Conservation (phyloP, 2,329 filamentous ascomycete species). For the Coniella vitis region DNA sequence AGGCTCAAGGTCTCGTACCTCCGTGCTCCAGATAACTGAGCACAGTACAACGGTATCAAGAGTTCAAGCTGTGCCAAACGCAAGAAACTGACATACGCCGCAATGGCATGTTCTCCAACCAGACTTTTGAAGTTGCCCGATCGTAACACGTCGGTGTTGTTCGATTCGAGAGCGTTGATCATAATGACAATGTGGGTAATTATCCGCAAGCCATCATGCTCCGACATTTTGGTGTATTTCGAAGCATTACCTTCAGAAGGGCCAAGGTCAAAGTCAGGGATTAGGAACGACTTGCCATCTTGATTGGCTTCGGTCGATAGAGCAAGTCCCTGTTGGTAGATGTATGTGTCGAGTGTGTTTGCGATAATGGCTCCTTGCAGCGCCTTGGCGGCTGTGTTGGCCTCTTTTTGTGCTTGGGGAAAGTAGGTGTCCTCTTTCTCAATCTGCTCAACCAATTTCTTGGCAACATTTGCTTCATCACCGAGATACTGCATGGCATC, state of each 20-base stretch:
- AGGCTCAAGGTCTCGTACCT: constrained; percentile 66
- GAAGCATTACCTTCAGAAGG: constrained; percentile 30
- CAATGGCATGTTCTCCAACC: constrained; percentile 61
- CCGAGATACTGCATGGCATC: constrained; percentile 59
- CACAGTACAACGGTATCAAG: constrained; percentile 81
- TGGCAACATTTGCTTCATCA: constrained; percentile 42
- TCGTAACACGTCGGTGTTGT: constrained; percentile 28
- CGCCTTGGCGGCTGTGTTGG: constrained; percentile 61
- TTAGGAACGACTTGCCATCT: constrained; percentile 32
- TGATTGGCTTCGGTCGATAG: constrained; percentile 43
- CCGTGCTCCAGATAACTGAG: constrained; percentile 60
- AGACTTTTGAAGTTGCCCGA: constrained; percentile 24
- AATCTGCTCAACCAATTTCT: constrained; percentile 54
- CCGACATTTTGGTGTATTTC: constrained; percentile 47
- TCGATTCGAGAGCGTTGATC: constrained; percentile 57
- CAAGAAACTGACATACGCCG: constrained; percentile 75
- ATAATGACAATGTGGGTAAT: constrained; percentile 61
- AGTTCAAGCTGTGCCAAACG: constrained; percentile 66
- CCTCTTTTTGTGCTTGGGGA: constrained; percentile 48
- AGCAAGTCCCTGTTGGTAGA: constrained; percentile 51
- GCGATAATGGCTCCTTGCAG: constrained; percentile 71
- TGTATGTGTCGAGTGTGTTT: constrained; percentile 49
- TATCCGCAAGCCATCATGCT: constrained; percentile 61
- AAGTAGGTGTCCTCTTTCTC: constrained; percentile 37
- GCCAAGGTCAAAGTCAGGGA: constrained; percentile 31